These are phyloP conservation scores for Curvularia lunata DNA, from an alignment of 2,329 filamentous ascomycete genomes.

Conservation along the genomic window DNA sequence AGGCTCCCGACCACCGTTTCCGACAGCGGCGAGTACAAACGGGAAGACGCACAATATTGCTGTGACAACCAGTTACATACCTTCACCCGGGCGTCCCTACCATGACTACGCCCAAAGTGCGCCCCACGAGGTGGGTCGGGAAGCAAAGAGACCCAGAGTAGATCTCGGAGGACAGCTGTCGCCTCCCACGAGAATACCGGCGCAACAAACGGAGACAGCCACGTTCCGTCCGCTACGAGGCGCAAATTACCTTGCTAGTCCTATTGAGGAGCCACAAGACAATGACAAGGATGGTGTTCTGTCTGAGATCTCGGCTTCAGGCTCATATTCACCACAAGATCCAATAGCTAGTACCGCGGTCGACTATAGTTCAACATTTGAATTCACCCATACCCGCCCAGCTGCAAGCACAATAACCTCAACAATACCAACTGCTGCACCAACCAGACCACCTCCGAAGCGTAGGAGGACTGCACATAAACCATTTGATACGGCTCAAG, in stretches of 20 bases:
- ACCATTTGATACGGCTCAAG: constrained; percentile 28
- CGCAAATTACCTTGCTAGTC: constrained; percentile 5
- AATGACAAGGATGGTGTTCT: constrained; percentile 17
- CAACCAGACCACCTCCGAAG: neutral
- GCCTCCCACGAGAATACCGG: neutral
- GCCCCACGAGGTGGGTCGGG: neutral
- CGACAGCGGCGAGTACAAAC: neutral
- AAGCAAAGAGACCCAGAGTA: constrained; percentile 36
- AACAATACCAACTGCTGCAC: neutral
- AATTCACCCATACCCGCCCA: neutral
- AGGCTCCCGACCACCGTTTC: neutral
- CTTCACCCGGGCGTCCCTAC: neutral
- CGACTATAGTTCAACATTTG: neutral
- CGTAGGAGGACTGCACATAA: constrained; percentile 3
- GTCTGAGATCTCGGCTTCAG: constrained; percentile 7
- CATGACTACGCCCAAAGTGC: neutral
- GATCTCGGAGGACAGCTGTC: neutral
- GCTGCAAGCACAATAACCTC: neutral
- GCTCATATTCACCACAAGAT: neutral
- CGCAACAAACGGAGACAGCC: neutral
- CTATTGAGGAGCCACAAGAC: constrained; percentile 1
- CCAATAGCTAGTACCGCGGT: neutral
- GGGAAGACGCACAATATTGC: constrained; percentile 1
- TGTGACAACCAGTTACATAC: constrained; percentile 5
- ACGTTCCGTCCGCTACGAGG: neutral